Base-by-base conservation (phyloP, 306 rosid species). In the Pterocarpus santalinus region DNA sequence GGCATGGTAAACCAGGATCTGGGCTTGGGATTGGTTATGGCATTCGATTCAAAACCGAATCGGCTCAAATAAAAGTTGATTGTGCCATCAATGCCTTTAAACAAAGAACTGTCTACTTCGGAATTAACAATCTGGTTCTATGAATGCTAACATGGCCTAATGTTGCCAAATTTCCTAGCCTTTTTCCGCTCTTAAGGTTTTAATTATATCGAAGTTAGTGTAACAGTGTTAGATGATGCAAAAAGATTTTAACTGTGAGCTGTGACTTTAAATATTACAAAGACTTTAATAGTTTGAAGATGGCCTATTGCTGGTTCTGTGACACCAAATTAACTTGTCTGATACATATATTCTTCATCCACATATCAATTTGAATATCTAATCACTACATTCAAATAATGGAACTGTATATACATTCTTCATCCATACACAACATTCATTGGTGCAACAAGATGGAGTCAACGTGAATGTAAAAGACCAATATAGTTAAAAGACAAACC, bases 1-100 rank as follows among this genome's bases (percentile, higher is more conserved):
- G 96, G 79, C 87, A 83, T 70, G 90, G 92, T n/a, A 91, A 91
- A 78, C 94, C 97, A 39, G 97, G 97, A 83, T 63, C 82, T 5
- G 97, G 97, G 12, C 22, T 82, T 16, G 92, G 92, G 32, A 72
- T 85, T 16, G 97, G 94, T 53, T 87, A 83, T 77, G 91, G 94
- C 65, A 83, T 90, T 78, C 88, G 92, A 63, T 76, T 90, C 62
- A 91, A 87, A 72, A 88, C 90, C 57, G 82, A 76, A 77, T 75
- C 81, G 44, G 90, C 88, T 58, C 91, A 91, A 61, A 74, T 90
- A 71, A 85, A 85, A 55, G 78, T 84, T 75, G 92, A 90, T 82
- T 91, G 57, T 60, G 90, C 87, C 53, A 84, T 90, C 33, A 91
- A 91, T 78, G 90, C 90, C 14, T 87, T 87, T 58, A 86, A 82